Evolutionary conservation across 2,329 filamentous ascomycete species (phyloP).

Genomic region (Cordyceps militaris): DNA sequence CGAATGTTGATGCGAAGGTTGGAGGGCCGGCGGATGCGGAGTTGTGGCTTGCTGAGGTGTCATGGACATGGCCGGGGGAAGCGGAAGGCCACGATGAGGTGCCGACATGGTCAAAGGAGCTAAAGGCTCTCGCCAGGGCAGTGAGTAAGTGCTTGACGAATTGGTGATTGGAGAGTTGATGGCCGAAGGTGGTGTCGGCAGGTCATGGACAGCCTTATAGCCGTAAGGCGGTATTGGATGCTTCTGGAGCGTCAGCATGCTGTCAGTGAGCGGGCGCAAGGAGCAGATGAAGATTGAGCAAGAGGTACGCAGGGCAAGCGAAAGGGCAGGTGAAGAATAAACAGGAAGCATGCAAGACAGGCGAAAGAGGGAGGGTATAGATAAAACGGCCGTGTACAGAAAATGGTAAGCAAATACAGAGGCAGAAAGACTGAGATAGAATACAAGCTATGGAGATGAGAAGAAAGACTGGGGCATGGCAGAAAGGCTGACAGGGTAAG

Average conservation of each 20-base stretch:
- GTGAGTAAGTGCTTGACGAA: neutral
- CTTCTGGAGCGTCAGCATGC: slow-evolving; percentile 48
- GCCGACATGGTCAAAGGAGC: slow-evolving; percentile 51
- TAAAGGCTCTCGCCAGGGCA: slow-evolving; percentile 34
- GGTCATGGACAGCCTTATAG: slow-evolving; percentile 45
- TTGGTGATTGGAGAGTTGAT: slow-evolving; percentile 37
- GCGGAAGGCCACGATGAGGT: slow-evolving; percentile 56
- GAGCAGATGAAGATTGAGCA: neutral
- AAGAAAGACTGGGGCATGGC: slow-evolving; percentile 3
- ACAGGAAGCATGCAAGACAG: neutral
- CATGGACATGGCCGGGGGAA: slow-evolving; percentile 51
- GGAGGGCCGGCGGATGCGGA: neutral
- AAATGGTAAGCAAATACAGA: neutral
- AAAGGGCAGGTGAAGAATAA: neutral
- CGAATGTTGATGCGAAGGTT: slow-evolving; percentile 9
- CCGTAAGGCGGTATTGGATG: slow-evolving; percentile 36
- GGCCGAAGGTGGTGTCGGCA: slow-evolving; percentile 41
- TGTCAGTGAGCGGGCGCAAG: slow-evolving; percentile 18
- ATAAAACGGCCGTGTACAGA: neutral
- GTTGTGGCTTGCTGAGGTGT: slow-evolving; percentile 31
- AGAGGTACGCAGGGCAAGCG: neutral
- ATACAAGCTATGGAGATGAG: slow-evolving; percentile 3
- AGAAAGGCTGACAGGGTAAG: neutral
- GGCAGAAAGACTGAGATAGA: neutral
- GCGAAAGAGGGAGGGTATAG: neutral